Evolutionary conservation across 257 asterid species (phyloP).

Genomic region (Handroanthus guayacan): DNA sequence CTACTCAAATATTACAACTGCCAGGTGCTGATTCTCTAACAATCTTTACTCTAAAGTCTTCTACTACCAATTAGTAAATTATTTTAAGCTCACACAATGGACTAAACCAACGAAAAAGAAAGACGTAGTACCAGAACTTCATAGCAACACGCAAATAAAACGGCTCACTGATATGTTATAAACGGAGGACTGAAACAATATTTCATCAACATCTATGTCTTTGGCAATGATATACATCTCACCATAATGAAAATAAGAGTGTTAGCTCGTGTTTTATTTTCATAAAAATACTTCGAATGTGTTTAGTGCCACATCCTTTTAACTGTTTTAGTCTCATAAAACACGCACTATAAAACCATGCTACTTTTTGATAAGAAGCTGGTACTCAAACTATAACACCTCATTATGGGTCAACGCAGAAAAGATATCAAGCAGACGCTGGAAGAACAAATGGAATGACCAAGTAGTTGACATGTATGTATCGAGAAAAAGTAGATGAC

Average conservation of each 20-base stretch:
- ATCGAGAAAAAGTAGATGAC: not conserved
- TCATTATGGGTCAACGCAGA: slow-evolving; percentile 12
- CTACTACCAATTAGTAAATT: not conserved
- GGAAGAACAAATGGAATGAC: slow-evolving; percentile 15
- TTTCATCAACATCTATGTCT: not conserved
- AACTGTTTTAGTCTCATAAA: slow-evolving; percentile 6
- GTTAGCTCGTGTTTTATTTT: slow-evolving; percentile 3
- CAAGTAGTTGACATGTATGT: not conserved
- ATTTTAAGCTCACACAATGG: not conserved
- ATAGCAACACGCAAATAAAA: not conserved
- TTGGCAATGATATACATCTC: not conserved
- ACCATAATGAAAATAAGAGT: slow-evolving; percentile 7
- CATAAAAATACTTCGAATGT: not conserved
- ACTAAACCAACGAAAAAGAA: not conserved
- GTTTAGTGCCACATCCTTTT: not conserved
- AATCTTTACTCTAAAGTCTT: not conserved
- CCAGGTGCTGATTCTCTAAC: not conserved
- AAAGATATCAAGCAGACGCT: slow-evolving; percentile 5
- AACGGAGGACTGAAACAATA: slow-evolving; percentile 6
- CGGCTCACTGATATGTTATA: not conserved
- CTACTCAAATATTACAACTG: too few species aligned
- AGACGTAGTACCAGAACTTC: not conserved
- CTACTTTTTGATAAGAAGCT: not conserved
- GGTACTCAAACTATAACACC: slow-evolving; percentile 19
- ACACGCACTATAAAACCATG: not conserved